Percentiles rank a stretch among this genome's conserved stretches.
phyloP scores from a whole-genome alignment of 2,329 filamentous ascomycete genomes.

The Pseudocercospora pini-densiflorae region DNA sequence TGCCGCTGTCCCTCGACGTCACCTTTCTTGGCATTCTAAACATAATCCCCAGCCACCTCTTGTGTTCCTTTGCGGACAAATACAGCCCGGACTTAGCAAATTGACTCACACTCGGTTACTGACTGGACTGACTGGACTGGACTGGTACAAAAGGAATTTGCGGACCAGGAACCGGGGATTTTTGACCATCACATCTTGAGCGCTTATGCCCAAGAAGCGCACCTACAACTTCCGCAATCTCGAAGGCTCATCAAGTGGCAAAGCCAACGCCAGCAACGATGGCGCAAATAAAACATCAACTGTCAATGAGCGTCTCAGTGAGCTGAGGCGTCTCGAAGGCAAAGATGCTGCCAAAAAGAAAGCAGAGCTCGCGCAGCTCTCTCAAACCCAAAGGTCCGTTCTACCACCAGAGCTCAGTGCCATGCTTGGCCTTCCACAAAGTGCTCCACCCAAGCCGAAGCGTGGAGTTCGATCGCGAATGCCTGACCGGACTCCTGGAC shows the following conservation, averaged over 20 bases:
- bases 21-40: constrained; percentile 2
- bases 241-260: constrained; percentile 43
- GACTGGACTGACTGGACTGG: constrained; percentile 9
- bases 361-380: constrained; percentile 48
- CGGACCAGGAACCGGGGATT: not conserved
- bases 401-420: constrained; percentile 50
- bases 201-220: constrained; percentile 55
- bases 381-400: constrained; percentile 44
- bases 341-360: constrained; percentile 44
- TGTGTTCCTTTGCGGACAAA: not conserved
- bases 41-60: not conserved
- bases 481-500: constrained; percentile 46
- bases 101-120: constrained; percentile 13
- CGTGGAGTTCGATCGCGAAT: constrained; percentile 42
- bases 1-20: constrained; percentile 1
- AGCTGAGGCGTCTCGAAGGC: constrained; percentile 50
- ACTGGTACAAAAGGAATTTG: constrained; percentile 6
- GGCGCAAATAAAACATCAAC: constrained; percentile 30
- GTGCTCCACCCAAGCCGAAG: constrained; percentile 52
- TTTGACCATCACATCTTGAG: constrained; percentile 12
- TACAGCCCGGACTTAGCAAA: constrained; percentile 1
- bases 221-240: constrained; percentile 47
- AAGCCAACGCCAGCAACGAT: constrained; percentile 38
- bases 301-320: constrained; percentile 54
- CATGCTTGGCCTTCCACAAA: constrained; percentile 51